A percentile compares a stretch with the other conserved stretches of the same genome.
Evolutionary conservation across 176 grass and related monocot species (phyloP).

Genomic region (Triticum turgidum): DNA sequence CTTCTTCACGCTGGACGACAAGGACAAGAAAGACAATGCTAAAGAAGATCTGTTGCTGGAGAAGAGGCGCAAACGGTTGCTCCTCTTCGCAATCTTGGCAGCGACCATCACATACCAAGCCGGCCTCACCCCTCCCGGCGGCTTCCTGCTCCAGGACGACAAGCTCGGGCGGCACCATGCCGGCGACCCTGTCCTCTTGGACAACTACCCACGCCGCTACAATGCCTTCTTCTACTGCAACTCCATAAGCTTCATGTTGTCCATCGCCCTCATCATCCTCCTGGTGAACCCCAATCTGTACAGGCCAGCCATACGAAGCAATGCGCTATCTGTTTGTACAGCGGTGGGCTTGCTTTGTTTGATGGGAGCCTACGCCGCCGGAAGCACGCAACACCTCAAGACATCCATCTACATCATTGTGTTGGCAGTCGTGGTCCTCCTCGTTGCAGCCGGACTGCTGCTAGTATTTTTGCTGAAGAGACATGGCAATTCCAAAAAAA

Average conservation of each 20-base stretch:
- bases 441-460: not conserved
- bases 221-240: conserved; percentile 40
- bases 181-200: not conserved
- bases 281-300: conserved; percentile 43
- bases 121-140: conserved; percentile 29
- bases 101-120: conserved; percentile 39
- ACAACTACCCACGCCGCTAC: conserved; percentile 13
- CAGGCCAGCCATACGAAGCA: conserved; percentile 18
- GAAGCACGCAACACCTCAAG: conserved; percentile 17
- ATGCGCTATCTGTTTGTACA: conserved; percentile 38
- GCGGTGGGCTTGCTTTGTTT: conserved; percentile 25
- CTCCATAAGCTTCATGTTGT: conserved; percentile 41
- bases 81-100: conserved; percentile 22
- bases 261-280: conserved; percentile 41
- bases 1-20: not conserved
- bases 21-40: not conserved
- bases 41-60: not conserved
- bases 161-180: too few species aligned
- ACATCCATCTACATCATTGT: conserved; percentile 42
- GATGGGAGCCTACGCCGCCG: conserved; percentile 39
- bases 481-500: too few species aligned
- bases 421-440: not conserved
- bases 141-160: not conserved
- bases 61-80: not conserved
- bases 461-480: not conserved